These are phyloP conservation scores for Trichosanthes truncata DNA, from an alignment of 306 rosid genomes.

Conservation along the genomic window DNA sequence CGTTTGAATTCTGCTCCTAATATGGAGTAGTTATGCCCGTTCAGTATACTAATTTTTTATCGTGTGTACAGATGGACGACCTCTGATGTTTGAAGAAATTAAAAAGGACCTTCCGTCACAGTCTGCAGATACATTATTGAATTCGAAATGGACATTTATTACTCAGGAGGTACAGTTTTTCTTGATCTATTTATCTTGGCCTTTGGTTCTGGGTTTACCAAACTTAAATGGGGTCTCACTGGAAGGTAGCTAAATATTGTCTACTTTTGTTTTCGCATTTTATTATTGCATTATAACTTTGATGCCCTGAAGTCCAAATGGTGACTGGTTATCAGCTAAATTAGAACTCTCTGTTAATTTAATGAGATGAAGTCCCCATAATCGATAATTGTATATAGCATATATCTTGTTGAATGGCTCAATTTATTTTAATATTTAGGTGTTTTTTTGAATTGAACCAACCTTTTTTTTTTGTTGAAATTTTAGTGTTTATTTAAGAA, in stretches of 20 bases:
- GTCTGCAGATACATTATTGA: conserved; percentile 40
- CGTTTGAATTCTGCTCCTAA: neutral
- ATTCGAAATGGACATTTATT: conserved; percentile 82
- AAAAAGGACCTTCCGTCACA: conserved; percentile 52
- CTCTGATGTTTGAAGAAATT: conserved; percentile 41
- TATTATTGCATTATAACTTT: neutral
- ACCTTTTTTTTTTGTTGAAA: neutral
- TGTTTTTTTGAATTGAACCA: too few species aligned
- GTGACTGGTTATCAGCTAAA: neutral
- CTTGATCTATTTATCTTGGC: neutral
- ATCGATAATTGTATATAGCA: too few species aligned
- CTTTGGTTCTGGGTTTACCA: neutral
- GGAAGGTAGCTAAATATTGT: neutral
- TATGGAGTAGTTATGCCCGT: neutral
- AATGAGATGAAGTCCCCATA: neutral
- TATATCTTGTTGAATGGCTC: too few species aligned
- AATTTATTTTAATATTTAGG: too few species aligned
- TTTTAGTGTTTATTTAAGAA: too few species aligned
- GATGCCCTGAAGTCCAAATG: neutral
- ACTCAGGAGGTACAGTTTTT: conserved; percentile 50
- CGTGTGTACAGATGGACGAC: conserved; percentile 53
- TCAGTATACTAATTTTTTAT: neutral
- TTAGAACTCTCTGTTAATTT: neutral
- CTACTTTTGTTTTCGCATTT: neutral
- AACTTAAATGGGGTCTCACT: neutral